phyloP scores from a whole-genome alignment of 768 basidiomycete species.

The Ephemerocybe angulata region DNA sequence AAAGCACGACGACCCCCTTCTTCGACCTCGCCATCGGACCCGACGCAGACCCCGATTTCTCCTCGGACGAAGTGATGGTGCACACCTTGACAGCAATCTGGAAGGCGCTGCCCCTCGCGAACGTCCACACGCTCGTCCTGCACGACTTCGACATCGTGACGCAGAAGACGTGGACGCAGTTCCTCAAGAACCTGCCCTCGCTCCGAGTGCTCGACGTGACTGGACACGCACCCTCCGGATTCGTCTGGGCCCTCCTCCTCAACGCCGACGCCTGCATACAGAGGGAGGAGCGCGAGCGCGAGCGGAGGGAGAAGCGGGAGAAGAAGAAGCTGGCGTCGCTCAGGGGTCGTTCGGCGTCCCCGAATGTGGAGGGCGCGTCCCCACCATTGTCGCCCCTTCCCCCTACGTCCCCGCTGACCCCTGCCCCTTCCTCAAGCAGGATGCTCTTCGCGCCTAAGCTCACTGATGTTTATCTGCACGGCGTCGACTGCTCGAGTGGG shows the following conservation, averaged over 20 bases:
- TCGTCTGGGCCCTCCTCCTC: slow-evolving; percentile 37
- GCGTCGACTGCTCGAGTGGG: slow-evolving; percentile 36
- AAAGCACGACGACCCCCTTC: slow-evolving; percentile 20
- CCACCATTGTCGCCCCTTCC: background rate
- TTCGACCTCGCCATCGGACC: slow-evolving; percentile 25
- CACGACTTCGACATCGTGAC: slow-evolving; percentile 37
- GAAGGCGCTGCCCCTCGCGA: slow-evolving; percentile 29
- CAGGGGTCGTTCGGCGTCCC: background rate
- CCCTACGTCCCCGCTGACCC: slow-evolving; percentile 4
- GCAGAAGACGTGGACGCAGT: slow-evolving; percentile 35
- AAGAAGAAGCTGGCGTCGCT: slow-evolving; percentile 8
- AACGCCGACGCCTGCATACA: slow-evolving; percentile 30
- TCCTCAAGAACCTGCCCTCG: slow-evolving; percentile 27
- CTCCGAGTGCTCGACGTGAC: slow-evolving; percentile 34
- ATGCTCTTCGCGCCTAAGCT: slow-evolving; percentile 30
- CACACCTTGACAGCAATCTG: slow-evolving; percentile 27
- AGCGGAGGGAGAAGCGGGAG: slow-evolving; percentile 10
- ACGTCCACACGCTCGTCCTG: slow-evolving; percentile 31
- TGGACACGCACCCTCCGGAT: slow-evolving; percentile 36
- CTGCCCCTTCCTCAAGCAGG: background rate
- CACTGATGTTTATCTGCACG: slow-evolving; percentile 35
- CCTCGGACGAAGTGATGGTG: slow-evolving; percentile 33
- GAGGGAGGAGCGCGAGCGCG: slow-evolving; percentile 23
- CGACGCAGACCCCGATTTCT: slow-evolving; percentile 16
- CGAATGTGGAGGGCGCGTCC: no score